Percentiles rank a stretch among this genome's conserved stretches.
Evolutionary conservation across 2,329 filamentous ascomycete species (phyloP).

Genomic region (Ceratocystis lukuohia): DNA sequence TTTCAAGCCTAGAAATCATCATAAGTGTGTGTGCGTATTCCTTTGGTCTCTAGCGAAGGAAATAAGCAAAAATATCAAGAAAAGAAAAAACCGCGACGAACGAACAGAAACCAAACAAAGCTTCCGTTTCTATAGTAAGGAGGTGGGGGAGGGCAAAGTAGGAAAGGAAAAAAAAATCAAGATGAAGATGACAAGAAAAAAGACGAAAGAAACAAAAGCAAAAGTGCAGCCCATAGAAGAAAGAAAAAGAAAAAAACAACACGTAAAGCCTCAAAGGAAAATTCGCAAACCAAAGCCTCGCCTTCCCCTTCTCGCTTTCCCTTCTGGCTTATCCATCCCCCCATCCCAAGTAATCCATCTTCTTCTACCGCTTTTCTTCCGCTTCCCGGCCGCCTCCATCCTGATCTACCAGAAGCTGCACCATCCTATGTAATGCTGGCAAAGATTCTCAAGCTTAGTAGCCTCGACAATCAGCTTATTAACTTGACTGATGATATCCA

Average conservation of each 20-base stretch:
- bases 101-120: not conserved
- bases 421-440: conserved; percentile 98
- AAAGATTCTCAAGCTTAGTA: conserved; percentile 92
- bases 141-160: no score
- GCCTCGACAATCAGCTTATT: conserved; percentile 91
- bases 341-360: not conserved
- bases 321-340: not conserved
- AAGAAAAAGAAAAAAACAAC: conserved; percentile 8
- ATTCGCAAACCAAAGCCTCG: not conserved
- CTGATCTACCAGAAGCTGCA: conserved; percentile 81
- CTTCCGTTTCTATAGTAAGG: conserved; percentile 7
- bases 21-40: not conserved
- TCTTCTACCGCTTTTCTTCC: conserved; percentile 20
- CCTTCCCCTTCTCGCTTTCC: not conserved
- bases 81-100: conserved; percentile 3
- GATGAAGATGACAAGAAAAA: not conserved
- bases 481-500: conserved; percentile 76
- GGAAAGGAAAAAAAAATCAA: conserved; percentile 5
- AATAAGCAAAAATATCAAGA: not conserved
- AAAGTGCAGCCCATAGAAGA: not conserved
- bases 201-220: not conserved
- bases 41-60: not conserved
- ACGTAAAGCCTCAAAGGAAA: not conserved
- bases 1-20: not conserved
- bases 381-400: not conserved